phyloP scores from a whole-genome alignment of 2,329 filamentous ascomycete genomes.

The Colletotrichum tabaci region DNA sequence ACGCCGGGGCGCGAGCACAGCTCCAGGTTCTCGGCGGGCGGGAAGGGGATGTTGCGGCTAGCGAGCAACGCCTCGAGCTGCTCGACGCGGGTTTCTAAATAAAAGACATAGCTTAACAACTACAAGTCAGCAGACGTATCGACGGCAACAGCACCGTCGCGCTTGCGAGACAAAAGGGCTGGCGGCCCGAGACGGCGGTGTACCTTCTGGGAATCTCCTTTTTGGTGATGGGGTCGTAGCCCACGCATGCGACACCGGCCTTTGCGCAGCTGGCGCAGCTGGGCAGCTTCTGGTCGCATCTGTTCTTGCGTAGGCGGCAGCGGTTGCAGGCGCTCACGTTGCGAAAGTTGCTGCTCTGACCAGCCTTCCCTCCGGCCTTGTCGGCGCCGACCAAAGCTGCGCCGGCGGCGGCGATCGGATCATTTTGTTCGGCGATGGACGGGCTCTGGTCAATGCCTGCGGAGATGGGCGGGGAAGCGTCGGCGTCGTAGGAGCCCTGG shows the following conservation, averaged over 20 bases:
- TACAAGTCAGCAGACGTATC: conserved; percentile 17
- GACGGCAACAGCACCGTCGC: not conserved
- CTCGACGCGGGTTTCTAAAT: conserved; percentile 88
- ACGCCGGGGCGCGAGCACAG: conserved; percentile 66
- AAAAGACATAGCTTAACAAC: conserved; percentile 85
- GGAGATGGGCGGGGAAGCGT: conserved; percentile 56
- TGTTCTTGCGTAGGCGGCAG: conserved; percentile 92
- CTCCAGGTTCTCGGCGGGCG: conserved; percentile 80
- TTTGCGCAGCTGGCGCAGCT: conserved; percentile 95
- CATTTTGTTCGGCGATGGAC: conserved; percentile 47
- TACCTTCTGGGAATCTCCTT: conserved; percentile 93
- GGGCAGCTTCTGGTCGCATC: conserved; percentile 93
- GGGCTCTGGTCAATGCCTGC: conserved; percentile 56
- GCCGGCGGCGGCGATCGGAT: conserved; percentile 46
- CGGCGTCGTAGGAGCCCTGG: conserved; percentile 64
- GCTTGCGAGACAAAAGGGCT: not conserved
- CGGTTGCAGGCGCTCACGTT: conserved; percentile 96
- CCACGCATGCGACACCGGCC: conserved; percentile 90
- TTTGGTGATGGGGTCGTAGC: conserved; percentile 97
- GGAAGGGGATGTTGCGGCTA: conserved; percentile 79
- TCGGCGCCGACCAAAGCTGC: conserved; percentile 49
- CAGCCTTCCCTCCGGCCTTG: conserved; percentile 58
- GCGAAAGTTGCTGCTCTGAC: conserved; percentile 79
- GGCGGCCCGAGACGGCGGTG: conserved; percentile 48
- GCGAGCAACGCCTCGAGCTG: conserved; percentile 85